Base-by-base conservation (phyloP, 495 filamentous ascomycete species). In the Daldinia loculata region DNA sequence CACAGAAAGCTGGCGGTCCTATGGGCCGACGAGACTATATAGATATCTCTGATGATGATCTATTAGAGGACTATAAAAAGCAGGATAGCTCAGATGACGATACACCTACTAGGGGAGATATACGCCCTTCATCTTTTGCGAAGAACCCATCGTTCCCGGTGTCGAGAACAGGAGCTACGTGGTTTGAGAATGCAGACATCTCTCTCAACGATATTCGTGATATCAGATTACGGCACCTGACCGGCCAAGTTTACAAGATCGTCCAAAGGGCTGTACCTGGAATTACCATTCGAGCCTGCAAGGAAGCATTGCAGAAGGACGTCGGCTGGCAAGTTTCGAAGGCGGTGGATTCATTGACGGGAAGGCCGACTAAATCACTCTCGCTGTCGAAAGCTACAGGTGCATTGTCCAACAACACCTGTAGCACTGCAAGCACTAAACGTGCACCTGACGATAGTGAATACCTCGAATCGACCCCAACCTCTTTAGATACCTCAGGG, bases 111-210 rank as follows among this genome's bases (percentile, higher is more conserved):
- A 84, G 79, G 38, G 86, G 87, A 3, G 90, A 92, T 61, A 93
- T 96, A 69, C 88, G 88, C 58, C 92, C 92, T 8, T 86, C 90
- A 0, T 89, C 82, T 43, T 92, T 93, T 68, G 45, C 66, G 27
- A 77, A 77, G 27, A 68, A 63, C 14, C 30, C 22, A 15, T 22
- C 65, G 9, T 30, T 14, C 32, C 43, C 50, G 7, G 27, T 53
- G 4, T 45, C 66, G 0, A 74, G 75, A 15, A 17, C 62, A 1
- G 69, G 63, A 57, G 48, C 32, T 69, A 9, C 56, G 2, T 51
- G 52, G 55, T 19, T 52, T 2, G 30, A 52, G 12, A 56, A 74
- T 9, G 58, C 17, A 32, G 71, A 74, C 56, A 72, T 77, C 1
- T 52, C 70, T n/a, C 57, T 76, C 2, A 72, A 55, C 4, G 74